Percentiles rank a stretch among this genome's conserved stretches.
Evolutionary conservation across 176 grass and related monocot genomes (phyloP).

Genomic region (Themeda triandra): DNA sequence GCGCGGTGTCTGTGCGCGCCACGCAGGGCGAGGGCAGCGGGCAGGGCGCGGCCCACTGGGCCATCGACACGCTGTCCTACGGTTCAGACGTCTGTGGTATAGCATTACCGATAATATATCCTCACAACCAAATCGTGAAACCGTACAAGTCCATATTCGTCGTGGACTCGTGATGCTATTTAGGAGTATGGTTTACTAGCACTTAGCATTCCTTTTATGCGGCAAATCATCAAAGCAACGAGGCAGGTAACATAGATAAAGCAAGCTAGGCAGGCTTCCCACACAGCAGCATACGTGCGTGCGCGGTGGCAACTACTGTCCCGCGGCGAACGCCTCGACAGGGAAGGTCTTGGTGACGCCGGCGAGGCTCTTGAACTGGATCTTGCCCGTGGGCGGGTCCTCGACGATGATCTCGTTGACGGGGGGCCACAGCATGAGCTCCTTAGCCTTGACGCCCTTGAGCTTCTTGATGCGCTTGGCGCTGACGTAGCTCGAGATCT

Average conservation of each 20-base stretch:
- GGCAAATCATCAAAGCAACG: neutral
- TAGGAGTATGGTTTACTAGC: neutral
- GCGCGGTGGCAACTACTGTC: conserved; percentile 17
- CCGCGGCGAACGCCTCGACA: conserved; percentile 61
- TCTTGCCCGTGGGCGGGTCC: conserved; percentile 58
- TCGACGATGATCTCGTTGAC: conserved; percentile 71
- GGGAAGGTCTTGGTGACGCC: conserved; percentile 89
- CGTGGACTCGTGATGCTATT: neutral
- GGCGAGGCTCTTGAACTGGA: conserved; percentile 82
- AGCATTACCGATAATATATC: too few relatives aligned
- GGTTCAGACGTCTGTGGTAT: too few relatives aligned
- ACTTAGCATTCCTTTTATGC: neutral
- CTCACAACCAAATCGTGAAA: neutral
- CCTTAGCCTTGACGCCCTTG: conserved; percentile 85
- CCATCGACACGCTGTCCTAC: too few relatives aligned
- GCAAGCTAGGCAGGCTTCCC: neutral
- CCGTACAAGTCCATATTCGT: neutral
- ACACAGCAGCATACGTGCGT: neutral
- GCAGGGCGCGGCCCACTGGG: too few relatives aligned
- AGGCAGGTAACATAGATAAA: neutral
- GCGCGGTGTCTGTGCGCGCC: too few relatives aligned
- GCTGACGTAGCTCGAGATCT: conserved; percentile 54
- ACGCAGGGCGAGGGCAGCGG: too few relatives aligned
- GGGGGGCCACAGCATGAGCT: conserved; percentile 77
- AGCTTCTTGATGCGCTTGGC: conserved; percentile 62